Base-by-base conservation (phyloP, 2,329 filamentous ascomycete species). In the Botryotinia narcissicola region DNA sequence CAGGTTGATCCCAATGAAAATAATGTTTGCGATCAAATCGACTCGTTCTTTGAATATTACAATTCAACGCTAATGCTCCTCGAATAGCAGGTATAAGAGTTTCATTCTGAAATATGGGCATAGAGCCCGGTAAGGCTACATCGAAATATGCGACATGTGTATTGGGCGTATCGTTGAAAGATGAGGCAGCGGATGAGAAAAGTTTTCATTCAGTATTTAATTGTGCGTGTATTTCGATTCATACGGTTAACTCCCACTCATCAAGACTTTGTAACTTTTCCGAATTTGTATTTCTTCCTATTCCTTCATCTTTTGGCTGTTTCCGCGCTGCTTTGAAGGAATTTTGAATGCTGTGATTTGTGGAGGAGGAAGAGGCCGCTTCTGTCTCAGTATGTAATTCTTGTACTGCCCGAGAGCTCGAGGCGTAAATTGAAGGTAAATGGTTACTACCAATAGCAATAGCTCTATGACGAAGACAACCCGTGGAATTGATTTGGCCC, bases 1-100 rank as follows among this genome's bases (percentile, higher is more conserved):
- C 89, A 0, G 96, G 96, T 82, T 99, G 96, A 82, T 99, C 96
- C 89, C 96, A 97, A 85, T 98, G 97, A 83, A 99, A 98, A 83
- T 99, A 99, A 83, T 99, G 96, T 82, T 99, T 99, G 76, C 96
- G 88, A 82, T 99, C 96, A 83, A 98, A 99, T 71, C 89, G 89
- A 82, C 94, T 97, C 78, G 89, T 87, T 1, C 83, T 85, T 80
- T 97, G 92, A 70, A 98, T 87, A 1, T 90, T 84, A 82, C 96
- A 98, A 73, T 91, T 89, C 62, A 99, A 85, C 0, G 94, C 93
- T 68, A 98, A 84, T 0, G 96, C 95, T 29, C 95, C 95, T 74
- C 96, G 90, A 25, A 99, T 81, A n/a, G 96, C 96, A 6, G 96
- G 96, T 54, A 98, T 87, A 18, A 99, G 85, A 0, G 93, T 93